A percentile compares a stretch with the other conserved stretches of the same genome.
Evolutionary conservation across 2,329 filamentous ascomycete species (phyloP).

Genomic region (Apiospora sp.): DNA sequence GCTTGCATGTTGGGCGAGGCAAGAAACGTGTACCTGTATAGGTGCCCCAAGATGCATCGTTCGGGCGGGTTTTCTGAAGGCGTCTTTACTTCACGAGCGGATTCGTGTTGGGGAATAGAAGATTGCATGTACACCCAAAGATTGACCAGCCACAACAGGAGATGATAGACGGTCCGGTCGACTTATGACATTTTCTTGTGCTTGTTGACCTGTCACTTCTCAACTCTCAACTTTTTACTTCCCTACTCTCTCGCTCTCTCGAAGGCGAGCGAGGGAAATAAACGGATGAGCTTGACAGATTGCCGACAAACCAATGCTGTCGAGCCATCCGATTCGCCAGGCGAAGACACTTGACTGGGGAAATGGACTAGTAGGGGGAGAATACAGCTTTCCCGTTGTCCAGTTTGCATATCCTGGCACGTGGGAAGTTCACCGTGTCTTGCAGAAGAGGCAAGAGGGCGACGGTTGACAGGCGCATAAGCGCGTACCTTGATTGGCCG

Average conservation of each 20-base stretch:
- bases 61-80: not conserved
- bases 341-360: not conserved
- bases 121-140: not conserved
- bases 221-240: not conserved
- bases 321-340: conserved; percentile 4
- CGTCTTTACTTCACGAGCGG: not conserved
- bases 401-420: not conserved
- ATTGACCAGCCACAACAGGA: conserved; percentile 5
- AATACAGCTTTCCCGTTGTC: not conserved
- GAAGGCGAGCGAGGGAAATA: not conserved
- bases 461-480: conserved; percentile 3
- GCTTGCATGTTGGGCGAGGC: not conserved
- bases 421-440: conserved; percentile 5
- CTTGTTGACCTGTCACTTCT: conserved; percentile 27
- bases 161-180: conserved; percentile 16
- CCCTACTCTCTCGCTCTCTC: not conserved
- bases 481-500: not conserved
- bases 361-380: not conserved
- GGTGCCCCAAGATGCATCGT: not conserved
- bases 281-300: not conserved
- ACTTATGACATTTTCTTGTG: conserved; percentile 26
- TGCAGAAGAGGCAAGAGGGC: not conserved
- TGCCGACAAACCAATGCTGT: not conserved
- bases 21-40: not conserved
- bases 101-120: not conserved